Base-by-base conservation (phyloP, 768 basidiomycete species). In the Boletellus sp. region DNA sequence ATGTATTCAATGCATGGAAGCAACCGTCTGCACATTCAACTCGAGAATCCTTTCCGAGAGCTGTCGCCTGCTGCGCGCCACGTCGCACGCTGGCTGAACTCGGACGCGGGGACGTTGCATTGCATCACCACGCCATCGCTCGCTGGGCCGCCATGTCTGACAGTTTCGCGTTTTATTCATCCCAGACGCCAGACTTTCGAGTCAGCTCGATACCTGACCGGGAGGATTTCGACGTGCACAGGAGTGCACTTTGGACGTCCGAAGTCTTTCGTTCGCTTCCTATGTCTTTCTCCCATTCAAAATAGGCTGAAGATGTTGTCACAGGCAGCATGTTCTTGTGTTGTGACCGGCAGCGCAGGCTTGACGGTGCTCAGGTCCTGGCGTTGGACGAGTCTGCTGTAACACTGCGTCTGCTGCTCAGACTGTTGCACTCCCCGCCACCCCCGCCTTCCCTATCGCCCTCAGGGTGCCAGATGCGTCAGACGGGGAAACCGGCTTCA, bases 251-350 rank as follows among this genome's bases (percentile, higher is more conserved):
- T 51, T 64, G 66, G 41, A 72, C 68, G 45, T 86, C 84, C 59
- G 75, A 80, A 58, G 77, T 86, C 51, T 87, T 88, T 57, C 70
- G 85, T 85, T 66, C 49, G 82, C 68, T 31, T 56, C 45, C 24
- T 20, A 5, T 42, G 37, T 38, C 32, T 43, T 56, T n/a, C 26
- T 36, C 28, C 37, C 39, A 46, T 45, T 38, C 31, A 39, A 28
- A 34, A 13, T 17, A 16, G 23, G 28, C 54, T 63, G n/a, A 65
- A 31, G 22, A 17, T 37, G 20, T 24, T 45, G 28, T 52, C 39
- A 45, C 62, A 87, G 85, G 75, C 23, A 76, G 84, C 60, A 87
- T 88, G 86, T 87, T 88, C 62, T 67, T 72, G 22, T 77, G 77
- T 53, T 85, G 84, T 53, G 76, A 80, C 33, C 64, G 58, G 20